Conservation (phyloP, 148 eudicot genomes). For the Simmondsia chinensis region DNA sequence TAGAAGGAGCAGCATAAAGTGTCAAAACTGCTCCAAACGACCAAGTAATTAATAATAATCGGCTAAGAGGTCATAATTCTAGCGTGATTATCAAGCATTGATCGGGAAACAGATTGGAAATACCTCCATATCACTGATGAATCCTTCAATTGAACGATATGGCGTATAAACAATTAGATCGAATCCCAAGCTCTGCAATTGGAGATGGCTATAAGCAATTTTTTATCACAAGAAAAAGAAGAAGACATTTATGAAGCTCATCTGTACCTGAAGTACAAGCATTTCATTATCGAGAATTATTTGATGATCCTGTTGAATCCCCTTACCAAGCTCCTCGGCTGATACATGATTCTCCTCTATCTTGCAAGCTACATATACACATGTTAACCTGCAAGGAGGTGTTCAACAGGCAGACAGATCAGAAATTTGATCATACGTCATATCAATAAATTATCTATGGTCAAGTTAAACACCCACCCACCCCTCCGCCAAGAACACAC, state of each 20-base stretch:
- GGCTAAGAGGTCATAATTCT: background rate
- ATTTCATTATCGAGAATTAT: slow-evolving; percentile 86
- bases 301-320: slow-evolving; percentile 75
- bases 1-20: slow-evolving; percentile 15
- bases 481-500: too few relatives aligned
- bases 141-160: slow-evolving; percentile 84
- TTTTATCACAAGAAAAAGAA: slow-evolving; percentile 4
- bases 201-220: slow-evolving; percentile 6
- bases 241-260: slow-evolving; percentile 2
- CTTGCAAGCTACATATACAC: slow-evolving; percentile 96
- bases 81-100: background rate
- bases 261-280: slow-evolving; percentile 90
- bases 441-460: too few relatives aligned
- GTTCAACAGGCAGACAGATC: too few relatives aligned
- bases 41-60: background rate
- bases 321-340: slow-evolving; percentile 98
- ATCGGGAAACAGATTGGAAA: background rate
- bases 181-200: slow-evolving; percentile 83
- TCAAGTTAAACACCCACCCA: too few relatives aligned
- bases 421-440: too few relatives aligned
- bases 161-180: slow-evolving; percentile 96
- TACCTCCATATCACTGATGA: slow-evolving; percentile 84
- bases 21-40: slow-evolving; percentile 4
- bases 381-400: slow-evolving; percentile 76
- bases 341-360: slow-evolving; percentile 98